Evolutionary conservation across 192 early-diverging fungal genomes (phyloP), one percentile per base, ranked within the genome.

Genomic region (Backusella morwellensis): DNA sequence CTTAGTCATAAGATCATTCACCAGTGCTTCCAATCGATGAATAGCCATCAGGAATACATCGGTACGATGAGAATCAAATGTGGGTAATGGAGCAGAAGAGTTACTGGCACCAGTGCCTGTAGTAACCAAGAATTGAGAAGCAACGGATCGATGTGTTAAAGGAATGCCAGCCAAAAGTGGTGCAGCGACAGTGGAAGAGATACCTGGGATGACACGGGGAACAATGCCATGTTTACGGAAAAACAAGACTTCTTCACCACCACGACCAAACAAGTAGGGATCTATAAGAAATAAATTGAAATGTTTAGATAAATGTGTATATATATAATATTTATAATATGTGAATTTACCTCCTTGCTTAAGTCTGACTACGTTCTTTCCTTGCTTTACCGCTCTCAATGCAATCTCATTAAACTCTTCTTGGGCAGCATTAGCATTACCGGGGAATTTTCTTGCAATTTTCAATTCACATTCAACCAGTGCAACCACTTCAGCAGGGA

Each of bases 231-330:
- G 83, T 11, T 85, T 77, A 35, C 88, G 84, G 81, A 94, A 93
- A 71, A 90, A 93, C n/a, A 93, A 68, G 17, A 93, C 82, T 77
- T 98, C 97, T 81, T 98, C 97, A 29, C 91, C 96, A 44, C 96
- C 97, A 63, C 97, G 91, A 32, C 96, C 97, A 84, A 96, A 97
- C 32, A 98, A 88, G 83, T 93, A 97, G 66, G 95, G 94, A 79
- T 98, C 95, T 88, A 79, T 29, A 19, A 54, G 8, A 5, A 44
- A 21, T 17, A 29, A 23, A 36, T 42, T 44, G 56, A 15, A 26
- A 35, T 47, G 40, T 50, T 50, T 50, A 78, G 26, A 41, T 21
- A 35, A 41, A 68, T 47, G 42, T 15, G 68, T 35, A 35, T 0
- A 26, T 68, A 42, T 14, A 14, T 44, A 44, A 66, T 67, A 38